Evolutionary conservation across 805 yeast species (phyloP), one percentile per base, ranked within the genome.

Genomic region (Spathaspora girioi): DNA sequence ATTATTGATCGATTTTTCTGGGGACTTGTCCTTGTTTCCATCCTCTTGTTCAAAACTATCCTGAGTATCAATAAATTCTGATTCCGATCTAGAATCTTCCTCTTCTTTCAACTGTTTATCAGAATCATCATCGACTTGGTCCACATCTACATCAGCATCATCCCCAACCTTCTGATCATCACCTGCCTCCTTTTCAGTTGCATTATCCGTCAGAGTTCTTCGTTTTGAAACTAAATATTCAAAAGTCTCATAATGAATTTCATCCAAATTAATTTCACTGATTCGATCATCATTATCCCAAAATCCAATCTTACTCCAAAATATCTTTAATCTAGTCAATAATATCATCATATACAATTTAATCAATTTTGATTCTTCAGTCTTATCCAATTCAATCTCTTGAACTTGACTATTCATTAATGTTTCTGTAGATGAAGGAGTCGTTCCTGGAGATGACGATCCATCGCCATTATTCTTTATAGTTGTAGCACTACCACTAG

Each of bases 251-350:
- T 56, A 49, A 41, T 56, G 48, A 7, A 65, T 52, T 18, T 65
- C 69, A 47, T 65, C 68, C 6, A 66, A 46, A 49, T 65, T 64
- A 8, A 62, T 45, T 38, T 64, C 65, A 47, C 64, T 62, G 11
- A 69, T 56, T 52, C 69, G 73, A 41, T 68, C 73, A 5, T 68
- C 71, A 40, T 75, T 64, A 52, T 85, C 88, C 92, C 93, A 87
- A 29, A 84, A 77, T 5, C 97, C 97, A 19, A 86, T 66, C 56
- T 89, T 83, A 8, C 96, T 76, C 93, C 96, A 93, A 68, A 86
- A 89, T 56, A 92, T 74, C 62, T 86, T 85, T 42, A 81, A 80
- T 49, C 96, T 79, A 18, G 89, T 73, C 59, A 83, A 78, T 9
- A 65, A 58, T 38, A 75, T 56, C 57, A 70, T 64, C 43, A 69